Conservation (phyloP, 306 rosid species). For the Acmispon strigosus region DNA sequence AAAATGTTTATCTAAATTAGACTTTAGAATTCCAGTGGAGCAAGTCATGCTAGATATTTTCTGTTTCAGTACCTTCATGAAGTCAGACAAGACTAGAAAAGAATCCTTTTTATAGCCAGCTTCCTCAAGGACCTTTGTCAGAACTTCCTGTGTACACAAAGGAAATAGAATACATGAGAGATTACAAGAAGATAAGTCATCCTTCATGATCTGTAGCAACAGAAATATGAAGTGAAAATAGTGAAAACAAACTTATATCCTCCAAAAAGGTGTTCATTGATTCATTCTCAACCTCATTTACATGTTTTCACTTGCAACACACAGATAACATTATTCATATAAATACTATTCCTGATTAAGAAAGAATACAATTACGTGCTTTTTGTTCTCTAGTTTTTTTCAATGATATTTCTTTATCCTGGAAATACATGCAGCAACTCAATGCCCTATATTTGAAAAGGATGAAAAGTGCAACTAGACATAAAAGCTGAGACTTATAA, state of each 20-base stretch:
- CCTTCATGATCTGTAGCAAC: constrained; percentile 2
- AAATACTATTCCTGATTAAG: neutral
- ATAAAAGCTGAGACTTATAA: constrained; percentile 8
- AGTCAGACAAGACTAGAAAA: constrained; percentile 50
- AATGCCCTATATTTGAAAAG: neutral
- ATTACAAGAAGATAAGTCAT: constrained; percentile 16
- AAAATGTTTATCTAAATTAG: neutral
- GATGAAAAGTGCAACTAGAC: neutral
- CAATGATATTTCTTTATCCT: neutral
- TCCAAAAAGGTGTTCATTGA: neutral
- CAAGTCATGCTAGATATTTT: constrained; percentile 21
- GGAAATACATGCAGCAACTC: neutral
- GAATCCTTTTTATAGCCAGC: constrained; percentile 66
- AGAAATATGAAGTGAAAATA: constrained; percentile 11
- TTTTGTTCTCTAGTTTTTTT: neutral
- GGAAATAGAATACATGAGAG: constrained; percentile 1
- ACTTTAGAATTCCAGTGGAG: neutral
- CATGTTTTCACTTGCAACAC: neutral
- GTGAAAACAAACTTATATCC: constrained; percentile 1
- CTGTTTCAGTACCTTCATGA: constrained; percentile 50
- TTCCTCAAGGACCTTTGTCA: constrained; percentile 71
- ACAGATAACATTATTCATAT: neutral
- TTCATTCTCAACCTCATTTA: neutral
- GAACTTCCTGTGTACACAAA: constrained; percentile 48
- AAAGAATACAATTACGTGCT: neutral